Base-by-base conservation (phyloP, 371 early-diverging fungal species). In the Catenaria anguillulae region DNA sequence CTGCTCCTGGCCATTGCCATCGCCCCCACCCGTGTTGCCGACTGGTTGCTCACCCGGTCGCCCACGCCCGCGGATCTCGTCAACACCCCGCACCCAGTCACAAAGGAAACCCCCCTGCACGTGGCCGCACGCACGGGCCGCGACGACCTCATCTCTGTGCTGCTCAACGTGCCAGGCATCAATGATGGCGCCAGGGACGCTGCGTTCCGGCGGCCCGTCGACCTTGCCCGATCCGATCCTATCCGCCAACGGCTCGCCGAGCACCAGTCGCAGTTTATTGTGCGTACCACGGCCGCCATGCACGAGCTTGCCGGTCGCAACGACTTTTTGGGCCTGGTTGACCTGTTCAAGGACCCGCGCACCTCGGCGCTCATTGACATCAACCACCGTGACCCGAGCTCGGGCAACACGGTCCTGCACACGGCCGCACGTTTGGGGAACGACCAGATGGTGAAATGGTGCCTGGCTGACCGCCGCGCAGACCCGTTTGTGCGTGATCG, bases 401-500 rank as follows among this genome's bases (percentile, higher is more conserved):
- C 73, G 10, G 84, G 83, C 52, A 70, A 75, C 0, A 83, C 84
- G 24, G 63, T 86, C 19, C 64, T 88, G 64, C 87, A 89, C 64
- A 62, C 79, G 59, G 86, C 84, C 0, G 82, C 83, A 29, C 67
- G 69, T 48, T 69, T 70, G 52, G 79, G 77, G 60, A 70, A 83
- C 65, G 59, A 75, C 36, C 76, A 70, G 46, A 70, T 87, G 68
- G 84, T 85, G 19, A 71, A 73, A 50, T 87, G 85, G 83, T 75
- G 75, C 33, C 65, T 87, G 26, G 77, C 76, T 52, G 75, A 81
- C 54, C 84, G 86, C n/a, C 12, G 33, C 0, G 85, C 82, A 36
- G 85, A 87, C 63, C 79, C 84, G 10, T 72, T 79, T 50, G 77
- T 83, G 6, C 73, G 76, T n/a, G 87, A 88, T 65, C 70, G 75